A percentile compares a stretch with the other conserved stretches of the same genome.
These are phyloP conservation scores for Musa balbisiana DNA, from an alignment of 202 grass and related monocot species.

Conservation along the genomic window DNA sequence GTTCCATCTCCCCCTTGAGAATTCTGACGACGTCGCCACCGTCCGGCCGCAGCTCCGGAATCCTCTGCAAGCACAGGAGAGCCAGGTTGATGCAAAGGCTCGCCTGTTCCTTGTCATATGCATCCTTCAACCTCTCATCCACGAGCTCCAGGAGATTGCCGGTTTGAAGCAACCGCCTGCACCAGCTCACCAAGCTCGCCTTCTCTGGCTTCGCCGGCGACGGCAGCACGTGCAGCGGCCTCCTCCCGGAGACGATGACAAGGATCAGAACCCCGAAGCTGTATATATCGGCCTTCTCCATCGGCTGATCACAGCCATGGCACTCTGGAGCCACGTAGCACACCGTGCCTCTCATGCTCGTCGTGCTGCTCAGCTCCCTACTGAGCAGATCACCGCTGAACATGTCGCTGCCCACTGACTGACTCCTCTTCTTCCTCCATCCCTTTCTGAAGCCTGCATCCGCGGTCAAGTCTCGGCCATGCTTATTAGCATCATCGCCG, in stretches of 20 bases:
- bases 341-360: conserved; percentile 95
- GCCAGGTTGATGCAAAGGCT: conserved; percentile 65
- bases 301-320: conserved; percentile 32
- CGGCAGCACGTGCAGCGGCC: conserved; percentile 76
- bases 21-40: conserved; percentile 74
- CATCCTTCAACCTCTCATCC: conserved; percentile 49
- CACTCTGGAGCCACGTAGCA: conserved; percentile 91
- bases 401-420: conserved; percentile 40
- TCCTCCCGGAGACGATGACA: conserved; percentile 61
- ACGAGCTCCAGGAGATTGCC: conserved; percentile 79
- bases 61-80: conserved; percentile 71
- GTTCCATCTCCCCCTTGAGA: conserved; percentile 76
- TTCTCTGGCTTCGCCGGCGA: conserved; percentile 91
- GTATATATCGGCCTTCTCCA: conserved; percentile 67
- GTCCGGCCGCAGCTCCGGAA: conserved; percentile 59
- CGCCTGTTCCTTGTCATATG: conserved; percentile 57
- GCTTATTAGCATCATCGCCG: conserved; percentile 5
- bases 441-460: conserved; percentile 38
- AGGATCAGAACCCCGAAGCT: conserved; percentile 77
- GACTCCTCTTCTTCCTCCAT: conserved; percentile 50
- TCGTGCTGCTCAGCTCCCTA: conserved; percentile 69
- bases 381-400: conserved; percentile 42
- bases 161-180: conserved; percentile 62
- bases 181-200: conserved; percentile 82
- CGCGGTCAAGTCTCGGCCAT: conserved; percentile 8